These are phyloP conservation scores for Phymatotrichopsis omnivora DNA, from an alignment of 2,329 filamentous ascomycete species.

Conservation along the genomic window DNA sequence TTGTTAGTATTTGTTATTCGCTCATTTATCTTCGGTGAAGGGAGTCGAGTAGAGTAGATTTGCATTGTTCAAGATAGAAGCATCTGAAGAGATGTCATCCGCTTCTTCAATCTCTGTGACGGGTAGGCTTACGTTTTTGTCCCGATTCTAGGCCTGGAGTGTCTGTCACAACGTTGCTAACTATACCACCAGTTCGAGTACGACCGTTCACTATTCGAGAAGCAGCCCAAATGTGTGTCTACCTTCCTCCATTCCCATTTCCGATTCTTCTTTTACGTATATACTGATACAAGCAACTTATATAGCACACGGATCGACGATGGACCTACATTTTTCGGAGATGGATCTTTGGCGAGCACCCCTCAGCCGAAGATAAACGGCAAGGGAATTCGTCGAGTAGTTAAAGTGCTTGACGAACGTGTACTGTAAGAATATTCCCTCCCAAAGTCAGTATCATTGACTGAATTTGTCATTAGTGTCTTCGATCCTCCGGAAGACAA, in stretches of 20 bases:
- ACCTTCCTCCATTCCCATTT: background rate
- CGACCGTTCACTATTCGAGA: slow-evolving; percentile 76
- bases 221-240: slow-evolving; percentile 70
- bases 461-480: slow-evolving; percentile 48
- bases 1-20: no score
- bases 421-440: slow-evolving; percentile 62
- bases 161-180: background rate
- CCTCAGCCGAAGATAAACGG: slow-evolving; percentile 75
- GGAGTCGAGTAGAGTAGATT: no score
- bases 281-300: background rate
- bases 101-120: slow-evolving; percentile 15
- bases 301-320: slow-evolving; percentile 61
- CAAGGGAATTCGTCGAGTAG: slow-evolving; percentile 78
- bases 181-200: slow-evolving; percentile 47
- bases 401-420: slow-evolving; percentile 93
- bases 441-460: slow-evolving; percentile 6
- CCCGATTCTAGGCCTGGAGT: background rate
- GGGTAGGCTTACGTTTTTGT: slow-evolving; percentile 4
- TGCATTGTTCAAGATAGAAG: no score
- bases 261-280: slow-evolving; percentile 11
- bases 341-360: slow-evolving; percentile 82
- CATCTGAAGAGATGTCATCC: no score
- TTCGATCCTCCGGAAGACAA: slow-evolving; percentile 97
- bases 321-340: slow-evolving; percentile 83
- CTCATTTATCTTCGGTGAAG: no score